Base-by-base conservation (phyloP, 371 early-diverging fungal species). In the Haplosporangium sp. region DNA sequence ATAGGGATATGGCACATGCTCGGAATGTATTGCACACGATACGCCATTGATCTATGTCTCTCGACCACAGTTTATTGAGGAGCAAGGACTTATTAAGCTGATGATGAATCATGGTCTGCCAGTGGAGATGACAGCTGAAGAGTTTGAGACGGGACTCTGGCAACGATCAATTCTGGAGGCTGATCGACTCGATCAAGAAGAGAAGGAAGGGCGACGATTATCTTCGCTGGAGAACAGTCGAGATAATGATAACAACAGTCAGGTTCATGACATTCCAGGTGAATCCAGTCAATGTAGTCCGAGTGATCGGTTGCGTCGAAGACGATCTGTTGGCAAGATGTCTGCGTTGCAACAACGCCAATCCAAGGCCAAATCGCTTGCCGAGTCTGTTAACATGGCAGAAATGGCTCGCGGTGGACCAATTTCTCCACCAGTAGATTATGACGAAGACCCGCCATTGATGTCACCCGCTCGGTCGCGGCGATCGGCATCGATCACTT, bases 1-100 rank as follows among this genome's bases (percentile, higher is more conserved):
- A 36, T 86, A 87, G 74, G 95, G 95, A 5, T 94, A 93, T 75
- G 93, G 93, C 36, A 93, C 92, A 3, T 94, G 95, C 73, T 90
- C 92, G 5, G 95, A 94, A 76, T 90, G 91, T 54, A 90, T 93
- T 29, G 93, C 91, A 5, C 91, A 91, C 66, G 73, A 80, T 1
- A 89, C 86, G 11, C 92, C 95, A 0, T 85, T 94, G 59, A 87
- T 94, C 3, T 94, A 92, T 64, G 92, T 94, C 4, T 85, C 92
- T 13, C 80, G 95, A 74, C 92, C 92, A 7, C 91, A 90, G 54
- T 94, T 94, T 70, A 90, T 90, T 29, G 95, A 94, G 64, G 95
- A 94, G 72, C 85, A 82, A 21, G 95, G 93, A 0, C 64, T 94
- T 50, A 67, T 89, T 45, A 85, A 86, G 58, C 73, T 92, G 55